Evolutionary conservation across 2,329 filamentous ascomycete genomes (phyloP), one percentile per base, ranked within the genome.

Genomic region (Ceratocystis smalleyi): DNA sequence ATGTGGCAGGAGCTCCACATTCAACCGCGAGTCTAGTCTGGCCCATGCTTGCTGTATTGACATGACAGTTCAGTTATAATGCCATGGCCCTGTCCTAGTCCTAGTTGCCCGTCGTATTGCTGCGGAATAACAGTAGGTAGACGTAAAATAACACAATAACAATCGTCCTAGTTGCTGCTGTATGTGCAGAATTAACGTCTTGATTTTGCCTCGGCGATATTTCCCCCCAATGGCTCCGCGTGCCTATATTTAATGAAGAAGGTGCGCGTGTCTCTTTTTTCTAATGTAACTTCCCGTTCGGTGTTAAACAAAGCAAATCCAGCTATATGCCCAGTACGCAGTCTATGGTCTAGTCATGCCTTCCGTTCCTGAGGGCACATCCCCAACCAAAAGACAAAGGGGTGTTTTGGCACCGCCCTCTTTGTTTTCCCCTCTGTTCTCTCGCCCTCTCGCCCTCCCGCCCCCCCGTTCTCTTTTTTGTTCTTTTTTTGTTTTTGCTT

Each of bases 1-100:
- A 51, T 51, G 47, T 51, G 47, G 35, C 54, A 57, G 27, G n/a
- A 57, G 54, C 54, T 57, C 27, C 54, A 57, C 54, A 57, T 19
- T 57, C 54, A 35, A 35, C 54, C 5, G 2, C 54, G 2, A 35
- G 22, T 27, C 47, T 15, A 35, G 22, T 27, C 47, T 15, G 6
- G 22, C 15, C 17, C 12, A 22, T 22, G 17, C 22, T 19, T 19
- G 47, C 8, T 51, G 22, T 51, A 15, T 27, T 22, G 22, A 5
- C 17, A n/a, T n/a, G n/a, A n/a, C n/a, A n/a, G n/a, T n/a, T n/a
- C n/a, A 51, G 5, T 15, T 22, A 8, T 24, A 24, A 24, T 35
- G 6, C 12, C 32, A 12, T 32, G 30, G 35, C 35, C 35, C 15
- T 40, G 35, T 15, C 35, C 35, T 15, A 40, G 35, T 40, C 35